Percentiles rank a stretch among this genome's conserved stretches.
phyloP scores from a whole-genome alignment of 2,329 filamentous ascomycete genomes.

The Talaromyces amestolkiae region DNA sequence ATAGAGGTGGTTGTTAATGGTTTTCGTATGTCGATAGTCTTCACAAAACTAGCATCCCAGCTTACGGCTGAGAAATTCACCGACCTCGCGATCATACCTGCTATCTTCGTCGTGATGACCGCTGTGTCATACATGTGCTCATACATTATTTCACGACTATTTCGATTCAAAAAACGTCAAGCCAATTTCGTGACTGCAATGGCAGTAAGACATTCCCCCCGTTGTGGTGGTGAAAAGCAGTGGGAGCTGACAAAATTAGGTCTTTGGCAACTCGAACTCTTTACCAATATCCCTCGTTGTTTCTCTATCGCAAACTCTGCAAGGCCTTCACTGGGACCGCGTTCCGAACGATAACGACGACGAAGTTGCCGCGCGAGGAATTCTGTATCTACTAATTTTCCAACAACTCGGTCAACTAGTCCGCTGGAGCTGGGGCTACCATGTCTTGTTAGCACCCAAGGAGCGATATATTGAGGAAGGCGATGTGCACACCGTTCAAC shows the following conservation, averaged over 20 bases:
- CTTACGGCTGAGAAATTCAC: slow-evolving; percentile 85
- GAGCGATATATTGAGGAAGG: slow-evolving; percentile 51
- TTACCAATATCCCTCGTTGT: slow-evolving; percentile 94
- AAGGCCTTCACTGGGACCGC: slow-evolving; percentile 89
- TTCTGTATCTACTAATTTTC: slow-evolving; percentile 93
- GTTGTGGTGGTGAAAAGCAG: background rate
- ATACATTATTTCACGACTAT: slow-evolving; percentile 66
- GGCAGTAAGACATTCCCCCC: slow-evolving; percentile 58
- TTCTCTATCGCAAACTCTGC: slow-evolving; percentile 86
- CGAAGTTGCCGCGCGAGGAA: slow-evolving; percentile 88
- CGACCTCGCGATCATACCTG: slow-evolving; percentile 89
- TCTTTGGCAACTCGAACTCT: slow-evolving; percentile 98
- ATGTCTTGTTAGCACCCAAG: slow-evolving; percentile 85
- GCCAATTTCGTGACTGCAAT: slow-evolving; percentile 96
- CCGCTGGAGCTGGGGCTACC: slow-evolving; percentile 97
- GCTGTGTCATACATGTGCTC: slow-evolving; percentile 80
- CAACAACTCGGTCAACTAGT: slow-evolving; percentile 95
- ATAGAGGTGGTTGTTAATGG: background rate
- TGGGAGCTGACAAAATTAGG: slow-evolving; percentile 39
- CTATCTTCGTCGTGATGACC: slow-evolving; percentile 88
- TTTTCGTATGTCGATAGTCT: slow-evolving; percentile 59
- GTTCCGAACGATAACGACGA: slow-evolving; percentile 91
- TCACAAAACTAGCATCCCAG: slow-evolving; percentile 93
- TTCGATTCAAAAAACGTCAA: slow-evolving; percentile 78
- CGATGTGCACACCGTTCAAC: slow-evolving; percentile 40